Evolutionary conservation across 768 basidiomycete genomes (phyloP), one percentile per base, ranked within the genome.

Genomic region (Dictyophora rubrovolvata): DNA sequence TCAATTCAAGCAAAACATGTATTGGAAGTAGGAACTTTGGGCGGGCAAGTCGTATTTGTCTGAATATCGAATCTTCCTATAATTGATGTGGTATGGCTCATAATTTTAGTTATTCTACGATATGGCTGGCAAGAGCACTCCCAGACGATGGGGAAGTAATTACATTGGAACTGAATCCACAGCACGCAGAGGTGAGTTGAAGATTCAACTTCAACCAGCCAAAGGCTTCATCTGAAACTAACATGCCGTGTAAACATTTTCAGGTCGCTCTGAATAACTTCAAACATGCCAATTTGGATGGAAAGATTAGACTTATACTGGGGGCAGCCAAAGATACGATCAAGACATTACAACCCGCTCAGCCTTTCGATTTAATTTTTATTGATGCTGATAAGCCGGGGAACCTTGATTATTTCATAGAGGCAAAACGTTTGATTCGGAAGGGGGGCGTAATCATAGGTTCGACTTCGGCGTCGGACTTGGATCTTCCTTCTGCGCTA

Each of bases 341-440:
- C 48, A 70, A 69, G 21, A 73, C 70, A 48, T 69, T 87, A 34
- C 69, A 75, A 7, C 68, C 82, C 7, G 74, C 75, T 10, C 68
- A 70, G 4, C 77, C 76, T 1, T 87, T 84, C 67, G 86, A 87
- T 67, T 68, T 89, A 18, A 75, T 75, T 2, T 89, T 87, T 73
- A 84, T 87, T 62, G 86, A 87, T 69, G 86, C 85, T 7, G 83
- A 87, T 71, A 87, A 87, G 66, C 68, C 71, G 4, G 74, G 73
- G 46, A 83, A 82, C 61, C 56, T 73, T 21, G 71, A 72, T 4
- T 86, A 87, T 65, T 84, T 83, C 70, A 70, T 68, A 1, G 77
- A 86, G 61, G 80, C 79, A 0, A 82, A 86, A 65, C 76, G 85
- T 14, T 72, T 87, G 7, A 74, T 81, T 0, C 73, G 79, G 53